Percentiles rank a stretch among this genome's conserved stretches.
phyloP scores from a whole-genome alignment of 2,329 filamentous ascomycete species.

The Knufia petricola region DNA sequence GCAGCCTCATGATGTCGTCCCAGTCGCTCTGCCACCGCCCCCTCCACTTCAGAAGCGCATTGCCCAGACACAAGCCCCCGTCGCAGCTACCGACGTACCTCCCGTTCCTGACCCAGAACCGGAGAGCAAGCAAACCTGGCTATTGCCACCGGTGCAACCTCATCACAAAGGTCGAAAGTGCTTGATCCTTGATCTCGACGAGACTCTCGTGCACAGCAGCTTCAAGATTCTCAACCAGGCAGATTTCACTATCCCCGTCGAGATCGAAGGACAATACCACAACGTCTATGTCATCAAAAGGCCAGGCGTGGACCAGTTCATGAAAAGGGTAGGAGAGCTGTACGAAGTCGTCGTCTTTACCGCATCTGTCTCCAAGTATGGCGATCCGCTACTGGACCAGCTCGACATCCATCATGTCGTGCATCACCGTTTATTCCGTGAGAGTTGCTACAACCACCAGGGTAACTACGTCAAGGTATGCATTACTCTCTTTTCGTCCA shows the following conservation, averaged over 20 bases:
- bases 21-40: conserved; percentile 47
- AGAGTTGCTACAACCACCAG: conserved; percentile 99
- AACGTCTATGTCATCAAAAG: conserved; percentile 99
- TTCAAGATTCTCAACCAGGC: conserved; percentile 99
- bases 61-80: conserved; percentile 27
- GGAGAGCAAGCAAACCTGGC: conserved; percentile 50
- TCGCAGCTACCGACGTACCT: conserved; percentile 28
- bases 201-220: conserved; percentile 95
- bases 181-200: conserved; percentile 86
- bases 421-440: conserved; percentile 89
- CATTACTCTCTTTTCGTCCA: neutral
- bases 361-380: conserved; percentile 97
- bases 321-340: conserved; percentile 94
- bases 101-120: conserved; percentile 33
- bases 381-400: conserved; percentile 90
- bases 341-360: conserved; percentile 99
- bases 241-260: conserved; percentile 96
- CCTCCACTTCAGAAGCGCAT: conserved; percentile 42
- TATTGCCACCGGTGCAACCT: conserved; percentile 72
- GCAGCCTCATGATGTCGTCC: conserved; percentile 33
- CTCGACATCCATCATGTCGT: conserved; percentile 95
- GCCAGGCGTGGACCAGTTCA: conserved; percentile 96
- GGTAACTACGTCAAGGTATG: conserved; percentile 89
- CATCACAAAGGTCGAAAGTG: conserved; percentile 84
- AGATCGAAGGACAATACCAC: conserved; percentile 97